phyloP scores from a whole-genome alignment of 345 rosid species.

The Syzygium aqueum region DNA sequence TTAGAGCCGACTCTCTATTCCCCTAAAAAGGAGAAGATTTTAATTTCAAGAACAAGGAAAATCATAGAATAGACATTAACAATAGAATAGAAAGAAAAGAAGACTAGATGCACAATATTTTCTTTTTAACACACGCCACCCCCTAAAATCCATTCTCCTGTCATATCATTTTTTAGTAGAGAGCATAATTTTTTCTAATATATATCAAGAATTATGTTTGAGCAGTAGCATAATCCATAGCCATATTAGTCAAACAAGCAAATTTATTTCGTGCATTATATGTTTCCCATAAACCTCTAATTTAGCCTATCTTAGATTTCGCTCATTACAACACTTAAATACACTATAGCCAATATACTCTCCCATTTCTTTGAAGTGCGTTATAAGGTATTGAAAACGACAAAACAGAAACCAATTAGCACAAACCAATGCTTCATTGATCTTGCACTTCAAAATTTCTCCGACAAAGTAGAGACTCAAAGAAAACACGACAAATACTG shows the following conservation, averaged over 20 bases:
- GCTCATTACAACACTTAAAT: background rate
- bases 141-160: background rate
- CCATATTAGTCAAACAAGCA: background rate
- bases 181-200: too few relatives aligned
- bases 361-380: background rate
- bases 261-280: fast-evolving
- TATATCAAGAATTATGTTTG: background rate
- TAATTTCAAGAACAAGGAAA: background rate
- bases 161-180: background rate
- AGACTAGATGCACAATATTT: background rate
- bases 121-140: background rate
- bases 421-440: background rate
- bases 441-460: background rate
- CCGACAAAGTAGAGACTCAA: fast-evolving
- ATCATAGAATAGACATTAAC: fast-evolving
- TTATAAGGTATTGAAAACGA: too few relatives aligned
- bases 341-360: fast-evolving
- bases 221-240: background rate
- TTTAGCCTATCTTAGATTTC: background rate
- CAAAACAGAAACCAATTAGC: background rate
- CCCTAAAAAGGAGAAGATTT: too few relatives aligned
- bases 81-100: background rate
- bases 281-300: background rate
- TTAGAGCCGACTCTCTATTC: background rate
- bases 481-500: fast-evolving